These are phyloP conservation scores for Acanthamoeba castellanii DNA, from an alignment of 208 protist genomes.

Conservation along the genomic window DNA sequence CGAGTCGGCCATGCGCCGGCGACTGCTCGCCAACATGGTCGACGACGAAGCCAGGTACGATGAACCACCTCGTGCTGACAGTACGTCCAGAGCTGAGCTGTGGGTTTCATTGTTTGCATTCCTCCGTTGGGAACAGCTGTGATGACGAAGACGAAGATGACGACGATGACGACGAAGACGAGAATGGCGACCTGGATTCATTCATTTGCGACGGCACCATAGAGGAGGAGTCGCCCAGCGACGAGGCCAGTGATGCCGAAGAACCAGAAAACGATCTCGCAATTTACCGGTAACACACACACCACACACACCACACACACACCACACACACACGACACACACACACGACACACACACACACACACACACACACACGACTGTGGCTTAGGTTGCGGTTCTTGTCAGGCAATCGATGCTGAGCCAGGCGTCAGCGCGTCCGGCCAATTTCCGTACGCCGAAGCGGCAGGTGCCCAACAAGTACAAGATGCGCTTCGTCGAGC, in stretches of 20 bases:
- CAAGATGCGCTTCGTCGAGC: slow-evolving; percentile 55
- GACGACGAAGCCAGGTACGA: slow-evolving; percentile 57
- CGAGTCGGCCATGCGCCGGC: neutral
- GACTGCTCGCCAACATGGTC: neutral
- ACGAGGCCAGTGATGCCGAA: neutral
- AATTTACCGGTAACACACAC: neutral
- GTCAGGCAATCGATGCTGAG: slow-evolving; percentile 57
- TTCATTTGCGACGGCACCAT: slow-evolving; percentile 51
- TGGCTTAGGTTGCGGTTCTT: neutral
- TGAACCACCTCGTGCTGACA: no score
- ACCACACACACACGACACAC: no score
- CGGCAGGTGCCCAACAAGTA: slow-evolving; percentile 27
- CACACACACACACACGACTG: neutral
- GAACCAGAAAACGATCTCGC: slow-evolving; percentile 5
- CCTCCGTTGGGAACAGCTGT: neutral
- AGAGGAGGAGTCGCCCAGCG: neutral
- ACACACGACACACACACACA: neutral
- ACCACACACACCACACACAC: no score
- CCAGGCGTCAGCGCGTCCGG: slow-evolving; percentile 11
- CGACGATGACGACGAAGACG: slow-evolving; percentile 15
- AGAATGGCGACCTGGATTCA: slow-evolving; percentile 33
- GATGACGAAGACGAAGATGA: slow-evolving; percentile 66
- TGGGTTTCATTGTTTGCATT: neutral
- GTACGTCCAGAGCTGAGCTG: no score
- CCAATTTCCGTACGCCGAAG: slow-evolving; percentile 41